Base-by-base conservation (phyloP, 768 basidiomycete genomes). In the Jaapia argillacea region DNA sequence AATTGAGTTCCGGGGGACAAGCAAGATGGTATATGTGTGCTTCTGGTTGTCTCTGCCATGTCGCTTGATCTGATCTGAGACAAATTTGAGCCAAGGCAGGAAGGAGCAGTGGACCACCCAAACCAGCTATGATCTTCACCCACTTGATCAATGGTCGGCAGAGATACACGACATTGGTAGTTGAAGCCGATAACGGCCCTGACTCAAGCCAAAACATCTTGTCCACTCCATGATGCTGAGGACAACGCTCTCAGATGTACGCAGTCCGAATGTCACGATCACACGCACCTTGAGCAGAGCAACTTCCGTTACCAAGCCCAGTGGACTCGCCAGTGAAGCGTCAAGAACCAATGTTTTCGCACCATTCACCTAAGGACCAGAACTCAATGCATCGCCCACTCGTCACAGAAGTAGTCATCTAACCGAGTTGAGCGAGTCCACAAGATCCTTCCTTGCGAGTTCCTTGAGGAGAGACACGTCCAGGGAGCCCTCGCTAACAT, bases 201-300 rank as follows among this genome's bases (percentile, higher is more conserved):
- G 83, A 62, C 63, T 98, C 96, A 20, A 99, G 77, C 94, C 96
- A 99, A 66, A 93, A 96, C 88, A 99, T 94, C 70, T 96, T 96
- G 68, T 97, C 93, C 3, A 99, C 90, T 4, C 91, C 93, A 79
- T 98, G 93, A 58, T 98, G 87, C 94, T 98, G 23, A n/a, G 14
- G 22, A 27, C 26, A 45, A 44, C 36, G 24, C 37, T 4, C 4
- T 16, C 22, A 4, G n/a, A 42, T 43, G 10, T 41, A 35, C 1
- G 33, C 13, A 31, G 23, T 25, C 24, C 3, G 21, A 25, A 26
- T 21, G 10, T n/a, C 18, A 31, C 3, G 3, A 7, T 16, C 20
- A 3, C 27, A 55, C 53, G 23, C 41, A 92, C 96, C 79, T 98
- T 97, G 44, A 98, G 68, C 13, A 93, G 62, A 1, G 91, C 77